Conservation (phyloP, 495 filamentous ascomycete genomes). For the Tricharina praecox region DNA sequence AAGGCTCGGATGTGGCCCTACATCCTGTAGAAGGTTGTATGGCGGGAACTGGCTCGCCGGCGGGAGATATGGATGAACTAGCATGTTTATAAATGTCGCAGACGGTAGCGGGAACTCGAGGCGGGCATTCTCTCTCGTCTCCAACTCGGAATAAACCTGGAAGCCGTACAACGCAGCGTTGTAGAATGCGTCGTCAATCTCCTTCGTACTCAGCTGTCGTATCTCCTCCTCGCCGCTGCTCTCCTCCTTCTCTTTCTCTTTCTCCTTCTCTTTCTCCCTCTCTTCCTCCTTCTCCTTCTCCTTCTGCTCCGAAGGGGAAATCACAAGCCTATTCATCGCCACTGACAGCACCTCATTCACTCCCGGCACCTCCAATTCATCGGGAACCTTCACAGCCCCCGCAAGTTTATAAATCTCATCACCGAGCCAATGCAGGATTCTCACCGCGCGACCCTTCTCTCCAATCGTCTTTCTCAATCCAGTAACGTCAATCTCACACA, state of each 20-base stretch:
- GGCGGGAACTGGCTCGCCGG: conserved; percentile 32
- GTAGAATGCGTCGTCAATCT: conserved; percentile 52
- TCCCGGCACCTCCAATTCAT: conserved; percentile 35
- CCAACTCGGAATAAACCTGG: conserved; percentile 35
- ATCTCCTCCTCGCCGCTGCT: conserved; percentile 29
- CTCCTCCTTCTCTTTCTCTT: conserved; percentile 31
- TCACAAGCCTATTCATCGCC: no score
- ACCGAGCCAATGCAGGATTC: conserved; percentile 53
- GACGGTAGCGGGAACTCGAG: conserved; percentile 47
- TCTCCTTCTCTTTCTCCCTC: conserved; percentile 33
- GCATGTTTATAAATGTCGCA: conserved; percentile 46
- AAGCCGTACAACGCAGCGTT: conserved; percentile 53
- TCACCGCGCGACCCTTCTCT: conserved; percentile 49
- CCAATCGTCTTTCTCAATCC: conserved; percentile 42
- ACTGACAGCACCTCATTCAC: conserved; percentile 21
- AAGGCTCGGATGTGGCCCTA: conserved; percentile 38
- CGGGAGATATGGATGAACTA: conserved; percentile 53
- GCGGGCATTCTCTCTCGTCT: conserved; percentile 40
- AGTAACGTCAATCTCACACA: conserved; percentile 51
- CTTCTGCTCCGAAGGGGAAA: conserved; percentile 2
- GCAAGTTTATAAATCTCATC: conserved; percentile 57
- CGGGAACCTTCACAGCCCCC: conserved; percentile 36
- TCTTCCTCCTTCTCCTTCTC: conserved; percentile 27
- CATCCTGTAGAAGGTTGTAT: conserved; percentile 22
- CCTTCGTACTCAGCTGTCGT: conserved; percentile 31